Conservation (phyloP, 345 rosid genomes). For the Luvunga scandens region DNA sequence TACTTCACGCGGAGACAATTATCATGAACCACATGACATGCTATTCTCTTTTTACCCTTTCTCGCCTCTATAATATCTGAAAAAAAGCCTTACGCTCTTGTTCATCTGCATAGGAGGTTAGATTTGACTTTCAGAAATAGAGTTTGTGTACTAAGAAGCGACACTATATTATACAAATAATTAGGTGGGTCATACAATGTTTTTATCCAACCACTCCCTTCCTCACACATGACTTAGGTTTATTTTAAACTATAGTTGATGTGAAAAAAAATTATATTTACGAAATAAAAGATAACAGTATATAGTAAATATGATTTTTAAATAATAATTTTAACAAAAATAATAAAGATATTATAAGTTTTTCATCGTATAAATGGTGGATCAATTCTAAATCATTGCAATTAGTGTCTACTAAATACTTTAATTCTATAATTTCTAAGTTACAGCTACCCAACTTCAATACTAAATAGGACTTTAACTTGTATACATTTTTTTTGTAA, state of each 20-base stretch:
- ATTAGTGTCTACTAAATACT: rapidly evolving
- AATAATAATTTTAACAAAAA: no score
- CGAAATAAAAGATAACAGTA: no score
- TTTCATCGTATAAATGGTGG: rapidly evolving
- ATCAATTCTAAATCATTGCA: no score
- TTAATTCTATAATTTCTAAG: rapidly evolving
- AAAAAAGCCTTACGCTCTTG: neutral
- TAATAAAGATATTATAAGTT: no score
- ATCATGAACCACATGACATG: slow-evolving; percentile 20
- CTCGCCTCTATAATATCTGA: neutral
- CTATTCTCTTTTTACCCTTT: neutral
- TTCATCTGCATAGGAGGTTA: neutral
- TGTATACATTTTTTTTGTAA: no score
- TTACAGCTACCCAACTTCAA: rapidly evolving
- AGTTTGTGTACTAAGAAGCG: slow-evolving; percentile 6
- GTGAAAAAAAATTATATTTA: no score
- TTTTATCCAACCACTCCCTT: no score
- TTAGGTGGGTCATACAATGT: no score
- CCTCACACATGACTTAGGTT: no score
- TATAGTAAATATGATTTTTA: no score
- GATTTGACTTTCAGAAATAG: slow-evolving; percentile 3
- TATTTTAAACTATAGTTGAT: rapidly evolving
- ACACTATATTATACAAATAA: no score
- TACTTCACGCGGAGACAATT: slow-evolving; percentile 29
- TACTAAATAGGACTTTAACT: rapidly evolving